phyloP scores from a whole-genome alignment of 2,329 filamentous ascomycete species.

The Epicoccum sorghinum region DNA sequence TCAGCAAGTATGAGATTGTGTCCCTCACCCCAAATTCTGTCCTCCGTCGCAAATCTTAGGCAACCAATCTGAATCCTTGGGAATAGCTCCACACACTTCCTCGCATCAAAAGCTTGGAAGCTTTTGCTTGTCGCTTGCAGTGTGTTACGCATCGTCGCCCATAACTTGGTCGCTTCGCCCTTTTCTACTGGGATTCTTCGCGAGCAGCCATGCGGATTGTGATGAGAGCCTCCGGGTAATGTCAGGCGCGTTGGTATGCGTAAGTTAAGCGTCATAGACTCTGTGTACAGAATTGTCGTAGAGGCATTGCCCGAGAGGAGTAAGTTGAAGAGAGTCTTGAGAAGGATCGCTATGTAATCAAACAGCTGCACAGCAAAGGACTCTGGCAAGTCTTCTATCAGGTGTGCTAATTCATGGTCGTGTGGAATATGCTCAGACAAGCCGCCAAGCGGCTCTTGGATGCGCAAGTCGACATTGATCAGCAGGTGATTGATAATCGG shows the following conservation, averaged over 20 bases:
- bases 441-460: slow-evolving; percentile 33
- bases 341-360: slow-evolving; percentile 40
- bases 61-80: slow-evolving; percentile 39
- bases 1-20: slow-evolving; percentile 39
- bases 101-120: slow-evolving; percentile 35
- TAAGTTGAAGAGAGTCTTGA: slow-evolving; percentile 36
- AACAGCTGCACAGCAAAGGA: slow-evolving; percentile 39
- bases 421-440: slow-evolving; percentile 29
- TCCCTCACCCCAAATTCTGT: slow-evolving; percentile 35
- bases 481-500: slow-evolving; percentile 35
- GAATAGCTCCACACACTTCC: slow-evolving; percentile 29
- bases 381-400: slow-evolving; percentile 33
- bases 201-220: slow-evolving; percentile 20
- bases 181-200: slow-evolving; percentile 28
- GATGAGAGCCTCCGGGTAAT: slow-evolving; percentile 12
- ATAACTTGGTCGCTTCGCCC: slow-evolving; percentile 27
- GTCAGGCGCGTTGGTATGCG: slow-evolving; percentile 36
- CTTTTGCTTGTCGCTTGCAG: slow-evolving; percentile 33
- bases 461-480: slow-evolving; percentile 39
- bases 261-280: slow-evolving; percentile 36
- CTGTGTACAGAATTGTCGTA: slow-evolving; percentile 34
- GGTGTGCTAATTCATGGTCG: slow-evolving; percentile 31
- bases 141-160: slow-evolving; percentile 35
- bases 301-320: slow-evolving; percentile 25
- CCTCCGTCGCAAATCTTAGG: slow-evolving; percentile 35